phyloP scores from a whole-genome alignment of 768 basidiomycete genomes.

The Termitomyces sp. region DNA sequence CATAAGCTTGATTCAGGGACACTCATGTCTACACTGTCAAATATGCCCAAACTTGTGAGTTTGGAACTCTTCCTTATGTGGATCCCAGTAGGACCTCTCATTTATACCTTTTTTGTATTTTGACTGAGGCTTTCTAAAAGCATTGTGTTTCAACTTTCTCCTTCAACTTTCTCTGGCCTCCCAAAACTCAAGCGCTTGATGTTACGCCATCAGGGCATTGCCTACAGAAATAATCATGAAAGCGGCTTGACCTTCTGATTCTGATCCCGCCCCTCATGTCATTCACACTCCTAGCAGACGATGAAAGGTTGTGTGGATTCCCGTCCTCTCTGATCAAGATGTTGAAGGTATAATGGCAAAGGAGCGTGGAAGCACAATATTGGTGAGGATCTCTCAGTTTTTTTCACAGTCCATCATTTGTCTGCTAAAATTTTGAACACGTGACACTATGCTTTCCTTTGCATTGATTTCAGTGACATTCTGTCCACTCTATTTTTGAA shows the following conservation, averaged over 20 bases:
- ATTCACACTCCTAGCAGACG: conserved; percentile 3
- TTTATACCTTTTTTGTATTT: not conserved
- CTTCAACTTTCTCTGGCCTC: no score
- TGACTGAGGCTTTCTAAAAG: not conserved
- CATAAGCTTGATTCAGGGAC: not conserved
- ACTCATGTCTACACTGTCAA: not conserved
- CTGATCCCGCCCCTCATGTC: not conserved
- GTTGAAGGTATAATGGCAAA: no score
- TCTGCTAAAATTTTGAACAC: no score
- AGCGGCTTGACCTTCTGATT: not conserved
- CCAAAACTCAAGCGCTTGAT: not conserved
- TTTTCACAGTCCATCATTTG: no score
- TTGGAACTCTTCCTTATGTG: not conserved
- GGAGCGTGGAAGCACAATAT: no score
- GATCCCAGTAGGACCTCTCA: not conserved
- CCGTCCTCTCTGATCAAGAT: not conserved
- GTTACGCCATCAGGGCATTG: not conserved
- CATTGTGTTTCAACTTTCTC: not conserved
- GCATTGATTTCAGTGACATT: no score
- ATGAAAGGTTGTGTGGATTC: not conserved
- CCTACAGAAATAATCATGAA: not conserved
- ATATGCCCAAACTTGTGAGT: not conserved
- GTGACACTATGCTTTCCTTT: no score
- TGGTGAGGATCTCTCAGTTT: no score
- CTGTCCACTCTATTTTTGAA: no score